Percentiles rank a stretch among this genome's conserved stretches.
phyloP scores from a whole-genome alignment of 371 early-diverging fungal genomes.

The Syncephalis plumigaleata region DNA sequence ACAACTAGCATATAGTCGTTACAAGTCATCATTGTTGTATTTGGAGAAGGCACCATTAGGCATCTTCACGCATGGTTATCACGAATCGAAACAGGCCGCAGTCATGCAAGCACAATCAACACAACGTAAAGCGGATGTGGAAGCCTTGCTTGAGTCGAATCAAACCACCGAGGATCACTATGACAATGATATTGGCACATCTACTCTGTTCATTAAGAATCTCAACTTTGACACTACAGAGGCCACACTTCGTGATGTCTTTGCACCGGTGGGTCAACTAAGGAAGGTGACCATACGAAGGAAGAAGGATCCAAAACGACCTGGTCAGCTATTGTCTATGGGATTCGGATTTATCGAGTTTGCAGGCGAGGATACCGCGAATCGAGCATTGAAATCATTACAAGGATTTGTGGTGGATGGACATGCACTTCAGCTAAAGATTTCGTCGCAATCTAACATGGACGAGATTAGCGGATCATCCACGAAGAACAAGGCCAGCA shows the following conservation, averaged over 20 bases:
- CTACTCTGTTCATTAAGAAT: slow-evolving; percentile 86
- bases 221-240: slow-evolving; percentile 78
- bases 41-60: slow-evolving; percentile 86
- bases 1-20: slow-evolving; percentile 73
- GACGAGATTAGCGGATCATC: slow-evolving; percentile 18
- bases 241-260: slow-evolving; percentile 45
- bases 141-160: slow-evolving; percentile 11
- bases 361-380: slow-evolving; percentile 50
- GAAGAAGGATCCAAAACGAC: slow-evolving; percentile 64
- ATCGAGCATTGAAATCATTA: slow-evolving; percentile 64
- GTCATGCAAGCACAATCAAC: background rate
- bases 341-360: slow-evolving; percentile 98
- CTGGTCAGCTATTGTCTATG: slow-evolving; percentile 60
- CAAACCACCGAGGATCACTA: slow-evolving; percentile 10
- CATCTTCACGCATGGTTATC: slow-evolving; percentile 47
- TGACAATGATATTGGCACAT: slow-evolving; percentile 18
- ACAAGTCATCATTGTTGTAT: slow-evolving; percentile 78
- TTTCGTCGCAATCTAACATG: slow-evolving; percentile 41
- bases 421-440: slow-evolving; percentile 69
- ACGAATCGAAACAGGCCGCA: slow-evolving; percentile 13
- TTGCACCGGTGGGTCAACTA: slow-evolving; percentile 49
- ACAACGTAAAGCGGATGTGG: slow-evolving; percentile 12
- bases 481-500: no score
- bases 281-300: slow-evolving; percentile 57
- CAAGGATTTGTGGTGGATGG: slow-evolving; percentile 70